phyloP scores from a whole-genome alignment of 495 filamentous ascomycete genomes.

The Ascobolus immersus region DNA sequence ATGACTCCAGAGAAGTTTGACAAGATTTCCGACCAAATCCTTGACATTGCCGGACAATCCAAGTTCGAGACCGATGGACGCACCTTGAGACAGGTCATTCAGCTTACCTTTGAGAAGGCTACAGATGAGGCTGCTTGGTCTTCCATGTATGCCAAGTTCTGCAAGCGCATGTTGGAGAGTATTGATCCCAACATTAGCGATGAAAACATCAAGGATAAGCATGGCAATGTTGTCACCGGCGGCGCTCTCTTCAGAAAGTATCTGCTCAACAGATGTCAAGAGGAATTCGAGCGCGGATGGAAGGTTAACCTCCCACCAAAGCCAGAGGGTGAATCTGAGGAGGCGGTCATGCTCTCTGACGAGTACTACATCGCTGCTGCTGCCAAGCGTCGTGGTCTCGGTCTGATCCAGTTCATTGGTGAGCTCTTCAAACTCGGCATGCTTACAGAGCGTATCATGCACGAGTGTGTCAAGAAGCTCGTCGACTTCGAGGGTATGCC shows the following conservation, averaged over 20 bases:
- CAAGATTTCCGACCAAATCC: constrained; percentile 76
- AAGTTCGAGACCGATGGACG: constrained; percentile 87
- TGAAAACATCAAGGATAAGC: constrained; percentile 71
- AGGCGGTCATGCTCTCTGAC: constrained; percentile 64
- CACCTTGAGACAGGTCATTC: constrained; percentile 89
- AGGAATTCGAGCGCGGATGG: constrained; percentile 98
- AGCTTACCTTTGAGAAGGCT: constrained; percentile 96
- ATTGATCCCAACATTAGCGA: constrained; percentile 94
- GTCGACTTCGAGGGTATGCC: constrained; percentile 84
- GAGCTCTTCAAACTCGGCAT: constrained; percentile 96
- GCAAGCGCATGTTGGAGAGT: constrained; percentile 79
- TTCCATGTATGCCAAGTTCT: constrained; percentile 97
- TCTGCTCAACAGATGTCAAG: constrained; percentile 91
- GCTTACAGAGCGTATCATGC: constrained; percentile 98
- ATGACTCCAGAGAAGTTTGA: constrained; percentile 99
- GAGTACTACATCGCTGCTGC: constrained; percentile 92
- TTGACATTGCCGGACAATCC: constrained; percentile 77
- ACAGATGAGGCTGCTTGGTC: constrained; percentile 98
- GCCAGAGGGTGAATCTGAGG: constrained; percentile 49
- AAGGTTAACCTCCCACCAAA: constrained; percentile 65
- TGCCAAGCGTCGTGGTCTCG: constrained; percentile 87
- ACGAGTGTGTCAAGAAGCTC: constrained; percentile 90
- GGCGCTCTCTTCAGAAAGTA: constrained; percentile 95
- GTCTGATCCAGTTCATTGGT: constrained; percentile 97
- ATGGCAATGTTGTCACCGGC: constrained; percentile 62